phyloP scores from a whole-genome alignment of 2,329 filamentous ascomycete genomes.

The Polytolypa hystricis region DNA sequence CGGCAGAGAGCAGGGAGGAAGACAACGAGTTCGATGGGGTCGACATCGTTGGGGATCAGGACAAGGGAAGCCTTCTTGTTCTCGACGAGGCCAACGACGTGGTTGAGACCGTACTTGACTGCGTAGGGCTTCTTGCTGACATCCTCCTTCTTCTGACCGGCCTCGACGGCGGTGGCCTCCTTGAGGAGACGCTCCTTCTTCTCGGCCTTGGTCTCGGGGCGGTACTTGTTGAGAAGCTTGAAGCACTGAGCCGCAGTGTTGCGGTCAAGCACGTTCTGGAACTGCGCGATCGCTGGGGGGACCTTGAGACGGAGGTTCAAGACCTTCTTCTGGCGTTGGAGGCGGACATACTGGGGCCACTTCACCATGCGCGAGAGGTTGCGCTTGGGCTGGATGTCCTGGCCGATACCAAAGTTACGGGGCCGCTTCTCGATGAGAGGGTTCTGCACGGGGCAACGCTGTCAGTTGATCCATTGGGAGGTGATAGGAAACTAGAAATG shows the following conservation, averaged over 20 bases:
- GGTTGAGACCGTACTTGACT: slow-evolving; percentile 99
- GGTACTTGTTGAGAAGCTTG: slow-evolving; percentile 99
- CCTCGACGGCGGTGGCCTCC: slow-evolving; percentile 94
- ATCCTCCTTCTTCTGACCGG: slow-evolving; percentile 99
- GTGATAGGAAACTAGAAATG: background rate
- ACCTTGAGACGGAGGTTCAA: slow-evolving; percentile 98
- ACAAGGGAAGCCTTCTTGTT: slow-evolving; percentile 99
- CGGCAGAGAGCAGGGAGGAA: slow-evolving; percentile 98
- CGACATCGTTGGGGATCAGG: slow-evolving; percentile 97
- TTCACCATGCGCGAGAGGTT: slow-evolving; percentile 98
- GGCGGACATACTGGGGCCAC: slow-evolving; percentile 98
- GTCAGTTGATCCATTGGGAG: slow-evolving; percentile 11
- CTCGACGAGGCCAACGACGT: slow-evolving; percentile 93
- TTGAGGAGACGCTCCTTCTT: slow-evolving; percentile 99
- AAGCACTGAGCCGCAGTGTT: slow-evolving; percentile 94
- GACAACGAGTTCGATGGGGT: slow-evolving; percentile 98
- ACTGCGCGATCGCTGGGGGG: slow-evolving; percentile 91
- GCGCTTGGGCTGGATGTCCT: slow-evolving; percentile 93
- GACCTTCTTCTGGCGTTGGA: slow-evolving; percentile 92
- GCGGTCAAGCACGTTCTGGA: slow-evolving; percentile 92
- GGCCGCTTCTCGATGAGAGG: slow-evolving; percentile 97
- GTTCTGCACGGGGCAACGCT: slow-evolving; percentile 51
- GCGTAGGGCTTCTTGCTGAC: slow-evolving; percentile 99
- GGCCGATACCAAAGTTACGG: slow-evolving; percentile 96
- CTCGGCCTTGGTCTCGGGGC: slow-evolving; percentile 95